A percentile compares a stretch with the other conserved stretches of the same genome.
phyloP scores from a whole-genome alignment of 805 yeast species.

The Kodamaea hsintzibuensis region DNA sequence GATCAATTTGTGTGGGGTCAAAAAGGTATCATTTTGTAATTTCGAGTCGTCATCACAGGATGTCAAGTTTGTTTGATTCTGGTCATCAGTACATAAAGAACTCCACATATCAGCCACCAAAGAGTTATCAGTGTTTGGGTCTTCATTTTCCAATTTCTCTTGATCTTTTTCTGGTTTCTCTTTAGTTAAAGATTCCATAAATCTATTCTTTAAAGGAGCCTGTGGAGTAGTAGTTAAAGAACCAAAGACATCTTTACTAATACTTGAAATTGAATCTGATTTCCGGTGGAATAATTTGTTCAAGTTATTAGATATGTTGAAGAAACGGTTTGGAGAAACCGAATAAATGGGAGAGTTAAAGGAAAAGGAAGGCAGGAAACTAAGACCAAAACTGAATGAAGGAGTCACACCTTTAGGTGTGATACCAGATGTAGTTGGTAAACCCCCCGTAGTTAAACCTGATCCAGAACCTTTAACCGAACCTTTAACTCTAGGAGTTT shows the following conservation, averaged over 20 bases:
- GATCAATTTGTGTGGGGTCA: slow-evolving; percentile 33
- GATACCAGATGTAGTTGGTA: background rate
- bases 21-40: slow-evolving; percentile 18
- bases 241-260: slow-evolving; percentile 16
- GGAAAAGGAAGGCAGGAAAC: slow-evolving; percentile 45
- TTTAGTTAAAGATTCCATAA: slow-evolving; percentile 18
- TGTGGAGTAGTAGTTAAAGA: slow-evolving; percentile 19
- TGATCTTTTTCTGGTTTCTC: background rate
- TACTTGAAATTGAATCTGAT: slow-evolving; percentile 7
- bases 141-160: background rate
- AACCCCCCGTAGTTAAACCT: background rate
- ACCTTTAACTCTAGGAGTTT: slow-evolving; percentile 9
- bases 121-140: slow-evolving; percentile 12
- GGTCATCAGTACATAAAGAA: slow-evolving; percentile 23
- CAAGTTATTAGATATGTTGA: slow-evolving; percentile 22
- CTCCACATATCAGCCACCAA: slow-evolving; percentile 32
- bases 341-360: slow-evolving; percentile 36
- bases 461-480: background rate
- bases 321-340: slow-evolving; percentile 38
- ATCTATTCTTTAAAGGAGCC: slow-evolving; percentile 15
- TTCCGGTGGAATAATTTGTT: slow-evolving; percentile 14
- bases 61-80: slow-evolving; percentile 14
- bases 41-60: slow-evolving; percentile 17
- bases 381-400: slow-evolving; percentile 39
- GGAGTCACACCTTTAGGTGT: slow-evolving; percentile 25